phyloP scores from a whole-genome alignment of 129 eudicot genomes.

The Pittosporum tobira region DNA sequence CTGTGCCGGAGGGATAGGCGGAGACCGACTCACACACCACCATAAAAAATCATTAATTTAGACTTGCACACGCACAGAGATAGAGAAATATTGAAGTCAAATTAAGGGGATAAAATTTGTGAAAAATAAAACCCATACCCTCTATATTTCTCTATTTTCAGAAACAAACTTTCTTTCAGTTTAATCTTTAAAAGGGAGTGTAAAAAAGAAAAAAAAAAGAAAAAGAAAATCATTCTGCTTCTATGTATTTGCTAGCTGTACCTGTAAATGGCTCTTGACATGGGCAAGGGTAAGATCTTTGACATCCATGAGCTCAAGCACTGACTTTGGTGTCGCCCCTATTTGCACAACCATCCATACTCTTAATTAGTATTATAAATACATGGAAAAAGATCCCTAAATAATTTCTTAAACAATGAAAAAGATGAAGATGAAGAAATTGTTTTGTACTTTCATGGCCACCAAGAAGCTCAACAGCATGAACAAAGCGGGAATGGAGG shows the following conservation, averaged over 20 bases:
- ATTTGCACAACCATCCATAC: background rate
- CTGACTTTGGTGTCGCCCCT: slow-evolving; percentile 98
- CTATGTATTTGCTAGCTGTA: slow-evolving; percentile 14
- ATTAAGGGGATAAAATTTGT: background rate
- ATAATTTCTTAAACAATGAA: background rate
- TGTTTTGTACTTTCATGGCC: slow-evolving; percentile 79
- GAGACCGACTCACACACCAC: slow-evolving; percentile 26
- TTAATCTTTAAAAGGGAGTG: no score
- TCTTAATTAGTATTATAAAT: background rate
- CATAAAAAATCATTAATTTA: slow-evolving; percentile 12
- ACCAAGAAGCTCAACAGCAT: slow-evolving; percentile 94
- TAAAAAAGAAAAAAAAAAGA: no score
- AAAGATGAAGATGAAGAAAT: background rate
- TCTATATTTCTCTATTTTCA: no score
- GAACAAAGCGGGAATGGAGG: slow-evolving; percentile 79
- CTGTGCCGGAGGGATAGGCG: slow-evolving; percentile 81
- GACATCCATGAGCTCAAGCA: slow-evolving; percentile 92
- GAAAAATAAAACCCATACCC: no score
- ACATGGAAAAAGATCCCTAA: background rate
- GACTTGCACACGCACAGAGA: no score
- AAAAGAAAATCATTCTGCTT: no score
- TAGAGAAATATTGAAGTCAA: background rate
- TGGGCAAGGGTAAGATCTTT: slow-evolving; percentile 93
- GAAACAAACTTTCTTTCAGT: no score
- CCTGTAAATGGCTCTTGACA: slow-evolving; percentile 96